Evolutionary conservation across 441 rosid genomes (phyloP).

Genomic region (Populus tomentosa): DNA sequence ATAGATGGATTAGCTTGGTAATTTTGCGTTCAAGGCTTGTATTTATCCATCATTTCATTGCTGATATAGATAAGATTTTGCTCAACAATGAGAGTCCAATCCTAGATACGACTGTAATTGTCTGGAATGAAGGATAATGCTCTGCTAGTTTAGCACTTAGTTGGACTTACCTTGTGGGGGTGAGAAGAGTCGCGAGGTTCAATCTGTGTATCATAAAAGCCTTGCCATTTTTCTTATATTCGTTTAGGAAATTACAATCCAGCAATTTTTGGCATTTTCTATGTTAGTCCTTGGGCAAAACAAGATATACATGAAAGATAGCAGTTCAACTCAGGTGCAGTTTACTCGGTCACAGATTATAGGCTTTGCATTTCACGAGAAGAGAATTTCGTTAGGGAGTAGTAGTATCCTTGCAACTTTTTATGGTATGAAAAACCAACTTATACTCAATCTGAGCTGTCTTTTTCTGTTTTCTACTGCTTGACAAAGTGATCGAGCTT

Average conservation of each 20-base stretch:
- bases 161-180: no score
- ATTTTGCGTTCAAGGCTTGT: neutral
- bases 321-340: neutral
- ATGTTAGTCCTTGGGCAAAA: neutral
- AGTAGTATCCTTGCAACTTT: no score
- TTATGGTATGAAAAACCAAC: no score
- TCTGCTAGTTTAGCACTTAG: no score
- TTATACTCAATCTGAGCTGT: no score
- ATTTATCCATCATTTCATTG: neutral
- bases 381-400: no score
- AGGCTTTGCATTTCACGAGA: no score
- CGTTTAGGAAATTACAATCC: neutral
- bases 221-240: no score
- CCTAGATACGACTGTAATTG: neutral
- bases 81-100: neutral
- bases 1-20: neutral
- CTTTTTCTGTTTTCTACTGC: no score
- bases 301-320: neutral
- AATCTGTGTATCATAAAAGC: no score
- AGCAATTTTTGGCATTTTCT: neutral
- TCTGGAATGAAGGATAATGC: neutral
- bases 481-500: no score
- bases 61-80: neutral
- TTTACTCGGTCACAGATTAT: neutral
- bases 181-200: no score